Percentiles rank a stretch among this genome's conserved stretches.
Evolutionary conservation across 2,329 filamentous ascomycete genomes (phyloP).

Genomic region (Monilinia polystroma): DNA sequence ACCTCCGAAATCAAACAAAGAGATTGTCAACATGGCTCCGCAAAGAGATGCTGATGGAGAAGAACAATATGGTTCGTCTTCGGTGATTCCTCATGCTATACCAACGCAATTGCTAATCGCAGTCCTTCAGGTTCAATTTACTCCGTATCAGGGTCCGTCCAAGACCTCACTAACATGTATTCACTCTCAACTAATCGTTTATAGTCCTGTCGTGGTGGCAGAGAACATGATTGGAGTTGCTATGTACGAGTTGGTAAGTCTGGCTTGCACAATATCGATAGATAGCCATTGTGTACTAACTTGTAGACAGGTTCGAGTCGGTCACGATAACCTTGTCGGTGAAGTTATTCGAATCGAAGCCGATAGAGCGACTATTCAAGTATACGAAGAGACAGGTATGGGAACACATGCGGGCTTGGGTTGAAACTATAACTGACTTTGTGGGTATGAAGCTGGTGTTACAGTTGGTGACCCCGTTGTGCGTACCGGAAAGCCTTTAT

Average conservation of each 20-base stretch:
- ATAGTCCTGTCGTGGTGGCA: conserved; percentile 87
- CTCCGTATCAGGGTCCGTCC: conserved; percentile 62
- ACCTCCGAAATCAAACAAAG: conserved; percentile 28
- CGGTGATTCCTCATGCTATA: conserved; percentile 20
- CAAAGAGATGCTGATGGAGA: conserved; percentile 48
- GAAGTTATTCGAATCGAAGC: conserved; percentile 97
- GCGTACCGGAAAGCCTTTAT: conserved; percentile 91
- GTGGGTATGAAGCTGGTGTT: conserved; percentile 69
- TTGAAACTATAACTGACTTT: conserved; percentile 14
- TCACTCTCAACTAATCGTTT: conserved; percentile 25
- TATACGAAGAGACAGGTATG: conserved; percentile 97
- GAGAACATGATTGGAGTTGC: conserved; percentile 99
- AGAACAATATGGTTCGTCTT: conserved; percentile 53
- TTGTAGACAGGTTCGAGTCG: conserved; percentile 76
- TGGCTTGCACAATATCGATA: neutral
- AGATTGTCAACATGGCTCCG: conserved; percentile 42
- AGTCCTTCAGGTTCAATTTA: conserved; percentile 57
- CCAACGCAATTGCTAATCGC: conserved; percentile 31
- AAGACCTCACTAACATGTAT: neutral
- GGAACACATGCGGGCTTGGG: neutral
- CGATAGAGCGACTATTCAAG: conserved; percentile 96
- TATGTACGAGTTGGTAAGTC: conserved; percentile 87
- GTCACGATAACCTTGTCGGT: conserved; percentile 86
- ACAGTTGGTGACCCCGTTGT: conserved; percentile 91
- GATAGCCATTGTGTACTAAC: conserved; percentile 1